A percentile compares a stretch with the other conserved stretches of the same genome.
phyloP scores from a whole-genome alignment of 345 rosid species.

The Eucalyptus pauciflora region DNA sequence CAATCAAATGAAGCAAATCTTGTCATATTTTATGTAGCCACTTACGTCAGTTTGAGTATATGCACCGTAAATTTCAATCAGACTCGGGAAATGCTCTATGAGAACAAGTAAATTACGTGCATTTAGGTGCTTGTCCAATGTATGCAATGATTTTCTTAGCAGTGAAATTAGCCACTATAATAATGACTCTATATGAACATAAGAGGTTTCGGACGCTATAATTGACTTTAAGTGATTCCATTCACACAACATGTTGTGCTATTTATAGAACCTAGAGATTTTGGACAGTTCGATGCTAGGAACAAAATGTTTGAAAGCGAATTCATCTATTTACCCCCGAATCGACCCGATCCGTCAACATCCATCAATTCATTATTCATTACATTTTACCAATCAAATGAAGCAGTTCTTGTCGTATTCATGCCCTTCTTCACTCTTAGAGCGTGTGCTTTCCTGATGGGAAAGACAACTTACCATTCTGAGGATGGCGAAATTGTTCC shows the following conservation, averaged over 20 bases:
- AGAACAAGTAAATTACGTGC: no score
- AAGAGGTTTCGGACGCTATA: fast-evolving
- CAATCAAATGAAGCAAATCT: not conserved
- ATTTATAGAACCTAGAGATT: no score
- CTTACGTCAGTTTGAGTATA: no score
- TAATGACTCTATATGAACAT: no score
- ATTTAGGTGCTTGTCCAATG: no score
- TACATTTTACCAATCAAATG: not conserved
- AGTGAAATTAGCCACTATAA: not conserved
- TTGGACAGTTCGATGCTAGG: fast-evolving
- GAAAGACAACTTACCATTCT: not conserved
- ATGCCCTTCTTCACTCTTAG: fast-evolving
- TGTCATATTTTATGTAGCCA: not conserved
- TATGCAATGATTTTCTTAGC: no score
- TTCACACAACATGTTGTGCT: no score
- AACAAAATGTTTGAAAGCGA: not conserved
- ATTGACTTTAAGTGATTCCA: not conserved
- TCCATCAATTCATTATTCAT: not conserved
- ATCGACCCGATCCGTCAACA: fast-evolving
- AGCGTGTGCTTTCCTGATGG: not conserved
- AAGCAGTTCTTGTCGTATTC: not conserved
- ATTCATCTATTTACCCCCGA: not conserved
- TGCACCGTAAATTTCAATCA: no score
- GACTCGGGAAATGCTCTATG: no score
- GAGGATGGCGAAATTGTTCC: not conserved